A percentile compares a stretch with the other conserved stretches of the same genome.
Evolutionary conservation across 2,329 filamentous ascomycete genomes (phyloP).

Genomic region (Neonectria hederae): DNA sequence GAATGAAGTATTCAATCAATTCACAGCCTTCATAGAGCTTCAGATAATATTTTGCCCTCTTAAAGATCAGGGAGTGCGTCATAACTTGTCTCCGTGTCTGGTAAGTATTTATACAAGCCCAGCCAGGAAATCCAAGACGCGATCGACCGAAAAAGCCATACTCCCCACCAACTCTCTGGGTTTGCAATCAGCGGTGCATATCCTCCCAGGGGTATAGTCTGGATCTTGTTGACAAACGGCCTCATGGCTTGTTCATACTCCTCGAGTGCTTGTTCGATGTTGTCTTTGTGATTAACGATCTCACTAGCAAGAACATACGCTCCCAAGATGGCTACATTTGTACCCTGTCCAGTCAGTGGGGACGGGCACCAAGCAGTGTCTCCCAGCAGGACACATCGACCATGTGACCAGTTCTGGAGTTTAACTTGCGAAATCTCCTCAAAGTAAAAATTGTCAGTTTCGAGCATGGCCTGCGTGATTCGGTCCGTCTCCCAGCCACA

Average conservation of each 20-base stretch:
- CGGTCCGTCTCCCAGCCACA: neutral
- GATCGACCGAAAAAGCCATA: neutral
- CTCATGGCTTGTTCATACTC: neutral
- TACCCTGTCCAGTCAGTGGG: neutral
- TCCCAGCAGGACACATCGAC: neutral
- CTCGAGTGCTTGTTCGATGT: neutral
- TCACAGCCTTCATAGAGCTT: too few species aligned
- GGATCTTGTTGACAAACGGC: neutral
- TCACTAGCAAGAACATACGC: neutral
- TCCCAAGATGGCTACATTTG: neutral
- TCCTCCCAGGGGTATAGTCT: neutral
- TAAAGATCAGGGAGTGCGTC: neutral
- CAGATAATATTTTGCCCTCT: too few species aligned
- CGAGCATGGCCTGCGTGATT: neutral
- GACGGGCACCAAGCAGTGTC: neutral
- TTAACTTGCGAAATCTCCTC: neutral
- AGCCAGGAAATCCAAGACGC: neutral
- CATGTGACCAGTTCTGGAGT: neutral
- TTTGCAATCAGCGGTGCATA: neutral
- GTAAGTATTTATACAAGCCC: neutral
- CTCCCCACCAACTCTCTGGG: neutral
- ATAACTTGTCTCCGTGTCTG: neutral
- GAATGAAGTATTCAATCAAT: too few species aligned
- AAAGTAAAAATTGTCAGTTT: neutral
- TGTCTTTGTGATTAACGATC: neutral